These are phyloP conservation scores for Cladophialophora bantiana DNA, from an alignment of 2,329 filamentous ascomycete species.

Conservation along the genomic window DNA sequence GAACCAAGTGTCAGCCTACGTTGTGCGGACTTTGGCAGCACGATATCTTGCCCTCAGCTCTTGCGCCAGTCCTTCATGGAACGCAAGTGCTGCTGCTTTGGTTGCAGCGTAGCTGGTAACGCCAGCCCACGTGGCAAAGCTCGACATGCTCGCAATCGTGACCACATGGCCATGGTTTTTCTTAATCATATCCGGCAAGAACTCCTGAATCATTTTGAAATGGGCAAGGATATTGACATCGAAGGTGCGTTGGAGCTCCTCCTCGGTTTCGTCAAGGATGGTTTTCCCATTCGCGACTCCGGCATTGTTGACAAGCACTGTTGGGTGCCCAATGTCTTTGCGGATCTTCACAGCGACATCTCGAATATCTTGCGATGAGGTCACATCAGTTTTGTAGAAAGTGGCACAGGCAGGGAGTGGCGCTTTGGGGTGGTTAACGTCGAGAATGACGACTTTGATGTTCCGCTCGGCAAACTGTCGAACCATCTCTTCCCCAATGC, in stretches of 20 bases:
- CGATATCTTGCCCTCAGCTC: slow-evolving; percentile 18
- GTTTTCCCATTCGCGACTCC: slow-evolving; percentile 58
- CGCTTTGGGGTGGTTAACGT: slow-evolving; percentile 56
- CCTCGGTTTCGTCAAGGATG: slow-evolving; percentile 63
- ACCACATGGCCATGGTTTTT: slow-evolving; percentile 75
- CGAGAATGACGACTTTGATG: slow-evolving; percentile 73
- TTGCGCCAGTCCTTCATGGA: slow-evolving; percentile 64
- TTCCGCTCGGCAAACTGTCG: slow-evolving; percentile 66
- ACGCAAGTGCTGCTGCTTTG: slow-evolving; percentile 70
- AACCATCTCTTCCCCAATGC: slow-evolving; percentile 73
- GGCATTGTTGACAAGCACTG: slow-evolving; percentile 54
- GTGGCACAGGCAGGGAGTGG: slow-evolving; percentile 3
- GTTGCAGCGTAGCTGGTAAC: slow-evolving; percentile 72
- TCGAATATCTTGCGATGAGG: slow-evolving; percentile 9
- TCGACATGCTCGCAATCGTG: slow-evolving; percentile 71
- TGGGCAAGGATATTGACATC: slow-evolving; percentile 73
- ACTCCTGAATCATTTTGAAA: slow-evolving; percentile 69
- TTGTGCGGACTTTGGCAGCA: slow-evolving; percentile 23
- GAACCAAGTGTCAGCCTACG: slow-evolving; percentile 1
- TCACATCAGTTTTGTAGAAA: slow-evolving; percentile 8
- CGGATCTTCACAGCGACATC: slow-evolving; percentile 3
- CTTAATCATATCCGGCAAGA: slow-evolving; percentile 69
- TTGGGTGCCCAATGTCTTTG: neutral
- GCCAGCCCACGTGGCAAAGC: slow-evolving; percentile 65
- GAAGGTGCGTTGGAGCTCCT: slow-evolving; percentile 70